A percentile compares a stretch with the other conserved stretches of the same genome.
Evolutionary conservation across 768 basidiomycete genomes (phyloP).

Genomic region (Naganishia friedmannii): DNA sequence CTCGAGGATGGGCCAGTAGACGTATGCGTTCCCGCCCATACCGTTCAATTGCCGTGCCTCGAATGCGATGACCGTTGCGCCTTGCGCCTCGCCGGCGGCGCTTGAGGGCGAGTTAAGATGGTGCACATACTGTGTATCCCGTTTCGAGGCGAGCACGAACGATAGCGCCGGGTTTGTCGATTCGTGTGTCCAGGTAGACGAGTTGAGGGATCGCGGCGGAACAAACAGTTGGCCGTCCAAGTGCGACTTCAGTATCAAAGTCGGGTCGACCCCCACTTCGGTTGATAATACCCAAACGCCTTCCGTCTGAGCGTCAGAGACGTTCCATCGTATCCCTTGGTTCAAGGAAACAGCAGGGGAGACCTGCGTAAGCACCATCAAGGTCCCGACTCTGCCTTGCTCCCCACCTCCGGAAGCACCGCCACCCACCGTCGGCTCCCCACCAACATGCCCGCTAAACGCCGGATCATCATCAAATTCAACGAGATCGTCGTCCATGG

Average conservation of each 20-base stretch:
- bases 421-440: constrained; percentile 31
- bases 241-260: constrained; percentile 41
- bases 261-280: constrained; percentile 8
- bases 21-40: constrained; percentile 77
- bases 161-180: constrained; percentile 85
- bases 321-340: not conserved
- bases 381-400: constrained; percentile 60
- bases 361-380: constrained; percentile 68
- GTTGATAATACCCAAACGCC: constrained; percentile 32
- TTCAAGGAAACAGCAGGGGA: constrained; percentile 23
- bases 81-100: not conserved
- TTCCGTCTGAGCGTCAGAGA: no score
- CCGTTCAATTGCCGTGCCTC: constrained; percentile 59
- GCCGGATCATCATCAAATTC: constrained; percentile 45
- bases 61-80: constrained; percentile 66
- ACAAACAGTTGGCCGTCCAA: constrained; percentile 49
- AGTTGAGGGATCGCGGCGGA: constrained; percentile 30
- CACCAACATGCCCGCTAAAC: constrained; percentile 4
- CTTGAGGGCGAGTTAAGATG: constrained; percentile 58
- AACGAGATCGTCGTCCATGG: constrained; percentile 69
- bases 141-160: constrained; percentile 90
- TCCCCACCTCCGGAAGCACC: constrained; percentile 26
- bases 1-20: constrained; percentile 61
- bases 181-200: constrained; percentile 56
- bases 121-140: constrained; percentile 80